Evolutionary conservation across 495 filamentous ascomycete species (phyloP).

Genomic region (Talaromyces nanjingensis): DNA sequence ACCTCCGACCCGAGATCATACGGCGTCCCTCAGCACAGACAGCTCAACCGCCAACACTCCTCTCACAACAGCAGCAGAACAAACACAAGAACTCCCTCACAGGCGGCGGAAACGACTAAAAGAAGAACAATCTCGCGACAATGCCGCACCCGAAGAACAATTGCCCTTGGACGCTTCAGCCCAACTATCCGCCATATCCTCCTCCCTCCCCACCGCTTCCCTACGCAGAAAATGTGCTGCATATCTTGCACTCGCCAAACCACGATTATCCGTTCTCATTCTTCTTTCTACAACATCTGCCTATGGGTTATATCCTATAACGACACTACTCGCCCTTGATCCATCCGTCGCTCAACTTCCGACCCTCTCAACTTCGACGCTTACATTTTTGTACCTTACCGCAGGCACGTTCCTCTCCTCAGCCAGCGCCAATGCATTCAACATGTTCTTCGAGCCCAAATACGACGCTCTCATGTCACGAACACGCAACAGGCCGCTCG

Average conservation of each 20-base stretch:
- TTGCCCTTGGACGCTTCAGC: conserved; percentile 82
- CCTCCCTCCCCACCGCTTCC: conserved; percentile 59
- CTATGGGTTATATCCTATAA: conserved; percentile 87
- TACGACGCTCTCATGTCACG: conserved; percentile 90
- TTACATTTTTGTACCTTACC: conserved; percentile 90
- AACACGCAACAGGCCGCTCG: conserved; percentile 82
- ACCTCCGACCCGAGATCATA: conserved; percentile 13
- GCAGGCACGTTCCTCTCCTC: conserved; percentile 78
- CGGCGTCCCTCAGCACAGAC: conserved; percentile 9
- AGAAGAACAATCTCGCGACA: conserved; percentile 20
- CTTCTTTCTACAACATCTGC: conserved; percentile 86
- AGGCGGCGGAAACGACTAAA: conserved; percentile 46
- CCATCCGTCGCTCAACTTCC: conserved; percentile 67
- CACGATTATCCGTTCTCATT: conserved; percentile 85
- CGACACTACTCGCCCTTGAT: conserved; percentile 40
- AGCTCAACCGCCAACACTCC: conserved; percentile 9
- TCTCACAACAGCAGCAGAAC: conserved; percentile 13
- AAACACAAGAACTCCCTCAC: conserved; percentile 36
- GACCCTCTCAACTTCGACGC: conserved; percentile 75
- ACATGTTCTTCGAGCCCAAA: conserved; percentile 91
- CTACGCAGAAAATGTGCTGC: conserved; percentile 71
- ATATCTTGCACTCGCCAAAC: conserved; percentile 88
- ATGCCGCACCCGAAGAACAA: conserved; percentile 21
- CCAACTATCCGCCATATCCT: conserved; percentile 64
- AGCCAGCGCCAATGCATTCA: conserved; percentile 85